Evolutionary conservation across 768 basidiomycete genomes (phyloP), one percentile per base, ranked within the genome.

Genomic region (Tylopilus subfusipes): DNA sequence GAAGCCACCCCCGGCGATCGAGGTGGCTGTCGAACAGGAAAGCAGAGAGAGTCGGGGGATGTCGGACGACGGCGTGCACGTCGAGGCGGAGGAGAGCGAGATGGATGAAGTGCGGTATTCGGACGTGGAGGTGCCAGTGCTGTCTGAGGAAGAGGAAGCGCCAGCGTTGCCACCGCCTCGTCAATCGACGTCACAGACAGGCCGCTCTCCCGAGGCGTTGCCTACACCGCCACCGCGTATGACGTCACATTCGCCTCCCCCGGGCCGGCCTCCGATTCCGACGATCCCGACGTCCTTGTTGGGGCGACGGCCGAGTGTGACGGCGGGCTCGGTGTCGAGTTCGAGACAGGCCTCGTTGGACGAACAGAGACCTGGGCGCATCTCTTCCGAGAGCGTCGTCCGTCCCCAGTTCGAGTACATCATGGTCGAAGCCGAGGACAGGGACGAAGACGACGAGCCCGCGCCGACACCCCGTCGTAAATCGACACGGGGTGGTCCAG

Each of bases 71-170:
- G 80, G 80, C 11, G 83, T 84, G 22, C 76, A 77, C 34, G 81
- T 83, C 24, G 88, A 88, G 54, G 81, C 78, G 7, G 86, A 88
- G 62, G 86, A 88, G 61, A 88, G 85, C 56, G 86, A 88, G 63
- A 73, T 82, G 14, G 87, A 89, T 59, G 86, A 88, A 58, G 80
- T 85, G 10, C 73, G 70, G 10, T 75, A 84, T 54, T 81, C 83
- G 33, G 84, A 86, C 57, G 78, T 74, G 10, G 69, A 66, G 22
- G 66, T 58, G 7, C 70, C 72, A 48, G 21, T 49, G 14, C 27
- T 9, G 21, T 58, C 56, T 2, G 76, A 80, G 5, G 27, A 29
- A 30, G 80, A 78, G 48, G 49, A 53, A 2, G 71, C 70, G 4
- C 78, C 82, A 0, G 83, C 84, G 22, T 80, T 83, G 10, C 72